phyloP scores from a whole-genome alignment of 2,329 filamentous ascomycete species.

The Paecilomyces dactylethromorphus region DNA sequence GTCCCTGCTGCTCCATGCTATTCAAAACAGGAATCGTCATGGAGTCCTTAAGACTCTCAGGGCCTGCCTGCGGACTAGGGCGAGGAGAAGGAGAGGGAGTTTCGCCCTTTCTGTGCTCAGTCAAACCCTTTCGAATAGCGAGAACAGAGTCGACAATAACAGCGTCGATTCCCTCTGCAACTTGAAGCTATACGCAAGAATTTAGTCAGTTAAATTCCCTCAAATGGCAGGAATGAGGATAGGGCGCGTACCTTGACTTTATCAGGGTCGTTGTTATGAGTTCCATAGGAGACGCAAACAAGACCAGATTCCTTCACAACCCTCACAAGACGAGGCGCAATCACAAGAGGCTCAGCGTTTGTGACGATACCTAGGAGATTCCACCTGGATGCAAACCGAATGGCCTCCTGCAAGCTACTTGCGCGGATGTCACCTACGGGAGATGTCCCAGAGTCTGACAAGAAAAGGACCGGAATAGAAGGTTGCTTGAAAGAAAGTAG shows the following conservation, averaged over 20 bases:
- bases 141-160: conserved; percentile 96
- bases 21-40: conserved; percentile 20
- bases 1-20: conserved; percentile 13
- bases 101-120: conserved; percentile 34
- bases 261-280: conserved; percentile 75
- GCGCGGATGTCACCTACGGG: conserved; percentile 84
- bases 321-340: conserved; percentile 78
- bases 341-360: conserved; percentile 79
- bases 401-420: conserved; percentile 86
- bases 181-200: conserved; percentile 60
- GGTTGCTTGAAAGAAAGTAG: conserved; percentile 95
- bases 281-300: conserved; percentile 93
- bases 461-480: conserved; percentile 88
- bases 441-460: conserved; percentile 79
- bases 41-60: conserved; percentile 12
- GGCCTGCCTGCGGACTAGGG: conserved; percentile 14
- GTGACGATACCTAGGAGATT: conserved; percentile 88
- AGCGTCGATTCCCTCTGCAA: conserved; percentile 91
- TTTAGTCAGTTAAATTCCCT: conserved; percentile 7
- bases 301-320: conserved; percentile 92
- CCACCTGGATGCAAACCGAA: conserved; percentile 91
- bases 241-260: conserved; percentile 68
- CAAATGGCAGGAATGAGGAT: background rate
- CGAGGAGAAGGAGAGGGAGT: conserved; percentile 17
- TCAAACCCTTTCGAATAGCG: conserved; percentile 84